phyloP scores from a whole-genome alignment of 768 basidiomycete genomes.

The Suillus paluster region DNA sequence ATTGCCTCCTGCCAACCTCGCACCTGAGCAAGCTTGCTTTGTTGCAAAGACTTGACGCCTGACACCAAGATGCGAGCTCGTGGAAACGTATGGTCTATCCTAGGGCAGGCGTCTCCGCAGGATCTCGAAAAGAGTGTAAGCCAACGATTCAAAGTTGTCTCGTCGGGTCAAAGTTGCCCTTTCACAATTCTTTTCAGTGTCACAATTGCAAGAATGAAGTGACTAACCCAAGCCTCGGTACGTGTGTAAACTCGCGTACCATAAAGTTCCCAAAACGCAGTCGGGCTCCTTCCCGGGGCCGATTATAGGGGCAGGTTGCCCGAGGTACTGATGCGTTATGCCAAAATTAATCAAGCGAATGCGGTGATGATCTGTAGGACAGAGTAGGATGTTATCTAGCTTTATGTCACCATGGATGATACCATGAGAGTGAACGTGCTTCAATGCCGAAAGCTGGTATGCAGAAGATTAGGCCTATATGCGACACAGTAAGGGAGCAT shows the following conservation, averaged over 20 bases:
- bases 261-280: no score
- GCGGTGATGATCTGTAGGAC: conserved; percentile 25
- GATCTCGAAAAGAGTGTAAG: not conserved
- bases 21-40: not conserved
- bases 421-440: conserved; percentile 8
- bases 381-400: no score
- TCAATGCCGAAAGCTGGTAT: not conserved
- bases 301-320: conserved; percentile 9
- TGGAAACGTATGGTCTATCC: not conserved
- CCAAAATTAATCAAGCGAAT: conserved; percentile 39
- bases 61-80: not conserved
- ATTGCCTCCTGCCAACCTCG: not conserved
- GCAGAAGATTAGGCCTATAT: not conserved
- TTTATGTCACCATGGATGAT: conserved; percentile 44
- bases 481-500: not conserved
- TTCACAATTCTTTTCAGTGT: no score
- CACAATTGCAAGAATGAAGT: no score
- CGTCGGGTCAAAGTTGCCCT: no score
- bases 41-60: not conserved
- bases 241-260: no score
- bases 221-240: no score
- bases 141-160: not conserved
- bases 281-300: no score
- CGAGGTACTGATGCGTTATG: conserved; percentile 18
- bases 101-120: not conserved